These are phyloP conservation scores for Houttuynia cordata DNA, from an alignment of 164 flowering plant species.

Conservation along the genomic window DNA sequence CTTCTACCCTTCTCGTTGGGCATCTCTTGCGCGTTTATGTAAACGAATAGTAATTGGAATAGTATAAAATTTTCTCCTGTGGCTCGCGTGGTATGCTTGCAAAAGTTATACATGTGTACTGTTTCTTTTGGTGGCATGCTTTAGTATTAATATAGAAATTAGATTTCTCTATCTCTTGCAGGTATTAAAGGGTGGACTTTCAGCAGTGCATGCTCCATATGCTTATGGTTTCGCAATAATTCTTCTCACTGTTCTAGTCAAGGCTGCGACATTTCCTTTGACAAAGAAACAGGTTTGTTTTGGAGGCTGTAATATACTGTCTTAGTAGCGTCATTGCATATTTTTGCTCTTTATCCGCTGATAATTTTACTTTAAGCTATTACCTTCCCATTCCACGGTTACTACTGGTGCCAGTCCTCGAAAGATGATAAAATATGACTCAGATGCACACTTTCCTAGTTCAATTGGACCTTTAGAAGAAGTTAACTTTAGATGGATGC, in stretches of 20 bases:
- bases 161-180: constrained; percentile 14
- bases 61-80: background rate
- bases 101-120: too few species aligned
- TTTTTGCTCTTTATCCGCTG: too few species aligned
- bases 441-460: too few species aligned
- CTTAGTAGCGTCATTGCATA: background rate
- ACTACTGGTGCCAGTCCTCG: too few species aligned
- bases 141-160: background rate
- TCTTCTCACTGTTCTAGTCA: constrained; percentile 80
- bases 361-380: too few species aligned
- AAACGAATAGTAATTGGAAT: background rate
- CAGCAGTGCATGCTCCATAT: constrained; percentile 72
- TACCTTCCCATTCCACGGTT: too few species aligned
- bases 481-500: too few species aligned
- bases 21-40: background rate
- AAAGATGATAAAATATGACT: too few species aligned
- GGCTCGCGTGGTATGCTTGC: background rate
- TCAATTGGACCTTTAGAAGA: too few species aligned
- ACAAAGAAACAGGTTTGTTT: constrained; percentile 77
- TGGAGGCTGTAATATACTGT: background rate
- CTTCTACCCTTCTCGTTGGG: background rate
- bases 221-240: constrained; percentile 95
- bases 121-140: too few species aligned
- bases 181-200: constrained; percentile 77
- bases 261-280: constrained; percentile 89